phyloP scores from a whole-genome alignment of 306 rosid genomes.

The Crataegus laevigata region DNA sequence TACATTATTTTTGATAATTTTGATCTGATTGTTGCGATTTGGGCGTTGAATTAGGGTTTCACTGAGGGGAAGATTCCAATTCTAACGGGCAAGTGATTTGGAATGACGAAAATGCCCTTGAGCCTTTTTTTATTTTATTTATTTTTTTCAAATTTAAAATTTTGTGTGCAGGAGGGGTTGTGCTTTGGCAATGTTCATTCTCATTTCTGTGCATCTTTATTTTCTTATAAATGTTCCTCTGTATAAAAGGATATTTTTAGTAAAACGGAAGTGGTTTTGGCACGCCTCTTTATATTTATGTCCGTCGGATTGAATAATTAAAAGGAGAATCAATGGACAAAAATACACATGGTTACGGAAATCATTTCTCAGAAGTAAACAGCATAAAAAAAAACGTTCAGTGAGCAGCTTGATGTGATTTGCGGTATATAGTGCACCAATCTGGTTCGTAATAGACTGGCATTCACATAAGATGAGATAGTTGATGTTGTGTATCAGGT shows the following conservation, averaged over 20 bases:
- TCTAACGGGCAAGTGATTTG: constrained; percentile 14
- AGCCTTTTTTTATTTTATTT: background rate
- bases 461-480: background rate
- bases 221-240: background rate
- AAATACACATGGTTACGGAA: no score
- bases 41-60: constrained; percentile 10
- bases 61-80: background rate
- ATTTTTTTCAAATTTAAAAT: no score
- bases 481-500: constrained; percentile 33
- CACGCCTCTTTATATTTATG: no score
- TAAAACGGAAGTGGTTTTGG: background rate
- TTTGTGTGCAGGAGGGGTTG: background rate
- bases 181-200: background rate
- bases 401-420: background rate
- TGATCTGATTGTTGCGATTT: background rate
- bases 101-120: constrained; percentile 15
- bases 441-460: background rate
- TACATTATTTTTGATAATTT: background rate
- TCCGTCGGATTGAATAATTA: no score
- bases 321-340: no score
- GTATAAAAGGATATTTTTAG: background rate
- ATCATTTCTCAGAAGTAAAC: no score
- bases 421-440: background rate
- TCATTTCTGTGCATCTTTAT: background rate
- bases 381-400: no score